Base-by-base conservation (phyloP, 257 asterid species). In the Striga asiatica region DNA sequence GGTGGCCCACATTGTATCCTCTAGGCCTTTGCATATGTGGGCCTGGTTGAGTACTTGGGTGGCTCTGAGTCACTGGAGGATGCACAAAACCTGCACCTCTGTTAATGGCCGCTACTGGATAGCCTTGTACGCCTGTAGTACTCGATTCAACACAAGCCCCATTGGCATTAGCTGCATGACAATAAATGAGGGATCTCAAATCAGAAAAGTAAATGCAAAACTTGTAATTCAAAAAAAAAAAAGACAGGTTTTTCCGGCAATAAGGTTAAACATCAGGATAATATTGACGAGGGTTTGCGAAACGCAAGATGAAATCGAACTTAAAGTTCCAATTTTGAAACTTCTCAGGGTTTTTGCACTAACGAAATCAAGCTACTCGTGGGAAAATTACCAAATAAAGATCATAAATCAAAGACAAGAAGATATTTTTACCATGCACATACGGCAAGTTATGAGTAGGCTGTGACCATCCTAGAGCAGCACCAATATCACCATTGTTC, bases 401-500 rank as follows among this genome's bases (percentile, higher is more conserved):
- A 46, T 17, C 38, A 25, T 18, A 51, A 20, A 22, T 19, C 13
- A 11, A 14, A 22, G 49, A 46, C 37, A 46, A 23, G 48, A 60
- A 19, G 54, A 43, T n/a, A n/a, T n/a, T n/a, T n/a, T 66, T 84
- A 84, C 95, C 88, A 27, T 66, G 80, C 24, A 73, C 20, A 39
- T 61, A 77, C 3, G 65, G 73, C 31, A 67, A 38, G 37, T 19
- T 68, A 62, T 82, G 78, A 52, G 92, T 16, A 46, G 53, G 73
- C 48, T 69, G 94, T n/a, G 75, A 56, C 97, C 97, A 82, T 3
- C 77, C 52, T 47, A 65, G 71, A 56, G 70, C 28, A 56, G 70
- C 28, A 67, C 74, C 79, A 58, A 60, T 16, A 22, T 80, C 94
- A 52, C 94, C 70, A 55, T 56, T 64, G 58, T 71, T 78, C 32